Base-by-base conservation (phyloP, 2,329 filamentous ascomycete species). In the Phialophora verrucosa region DNA sequence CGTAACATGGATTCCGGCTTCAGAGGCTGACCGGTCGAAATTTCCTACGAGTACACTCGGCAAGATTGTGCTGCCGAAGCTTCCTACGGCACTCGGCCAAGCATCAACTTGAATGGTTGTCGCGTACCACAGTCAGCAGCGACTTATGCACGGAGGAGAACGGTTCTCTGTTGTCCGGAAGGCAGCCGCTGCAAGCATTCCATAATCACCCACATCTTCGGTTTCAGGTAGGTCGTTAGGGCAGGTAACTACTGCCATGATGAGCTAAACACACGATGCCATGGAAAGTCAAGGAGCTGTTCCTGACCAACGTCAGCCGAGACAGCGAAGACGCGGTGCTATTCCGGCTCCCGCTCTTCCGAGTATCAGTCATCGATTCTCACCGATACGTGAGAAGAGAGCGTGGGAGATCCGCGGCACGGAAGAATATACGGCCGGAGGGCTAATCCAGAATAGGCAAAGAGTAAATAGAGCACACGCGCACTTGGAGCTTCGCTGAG, bases 391-490 rank as follows among this genome's bases (percentile, higher is more conserved):
- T 35, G 23, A 29, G 25, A 31, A n/a, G n/a, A n/a, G n/a, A n/a
- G n/a, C n/a, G n/a, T n/a, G n/a, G n/a, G n/a, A n/a, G n/a, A n/a
- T n/a, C n/a, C n/a, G 10, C 55, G 62, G 62, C 25, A 31, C 44
- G 62, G 62, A 59, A 59, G 20, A 64, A 53, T 10, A 44, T 53
- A 12, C 11, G 3, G n/a, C 62, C 62, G 55, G 6, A 14, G 1
- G 38, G 53, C 25, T 14, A 31, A n/a, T 32, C 57, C 17, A n/a
- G 35, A 38, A 11, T 1, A 4, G 29, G 57, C 6, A 59, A 50
- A 47, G 47, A 59, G 47, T 49, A 32, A 59, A 59, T 59, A 59
- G 7, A 35, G 57, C 32, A 51, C 25, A 20, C 42, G 57, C 57
- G 57, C 57, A 20, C 29, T 50, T 31, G 23, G n/a, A 50, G 44